Base-by-base conservation (phyloP, 2,329 filamentous ascomycete species). In the Aspergillus cejpii region DNA sequence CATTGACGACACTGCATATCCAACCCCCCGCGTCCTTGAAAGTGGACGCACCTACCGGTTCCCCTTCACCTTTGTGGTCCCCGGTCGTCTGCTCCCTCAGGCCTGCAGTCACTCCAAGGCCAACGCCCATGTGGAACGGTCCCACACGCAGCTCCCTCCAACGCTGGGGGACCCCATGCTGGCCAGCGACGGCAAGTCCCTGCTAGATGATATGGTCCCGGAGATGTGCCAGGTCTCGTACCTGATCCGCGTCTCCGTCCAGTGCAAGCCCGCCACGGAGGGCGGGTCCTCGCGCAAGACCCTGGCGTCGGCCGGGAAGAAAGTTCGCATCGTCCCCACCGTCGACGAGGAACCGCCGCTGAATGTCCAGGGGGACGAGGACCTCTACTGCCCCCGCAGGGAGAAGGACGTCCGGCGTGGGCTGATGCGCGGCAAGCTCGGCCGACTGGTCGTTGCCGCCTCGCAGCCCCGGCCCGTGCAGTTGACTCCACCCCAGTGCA, bases 61-160 rank as follows among this genome's bases (percentile, higher is more conserved):
- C 46, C 77, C 78, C 1, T 85, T 84, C 59, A 74, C 73, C 20
- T 85, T 85, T 56, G 78, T 79, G 44, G 71, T 85, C 1, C 81
- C 81, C 0, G 69, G 76, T 26, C 74, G 74, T 14, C 65, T 85
- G 3, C 72, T 85, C 0, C 79, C 79, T 5, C 74, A 74, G 49
- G 64, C 77, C 37, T 85, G 81, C 64, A 67, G 66, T 14, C 81
- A 84, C 62, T 54, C 59, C 29, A 69, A 73, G 14, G 67, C 67
- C 19, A 75, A 76, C 48, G 64, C 70, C 20, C 70, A 76, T 28
- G 67, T 84, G 42, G 71, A 74, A 43, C 67, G 74, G 17, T 73
- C 72, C 1, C 81, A 85, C 59, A 66, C 78, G 1, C 67, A 74
- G 53, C 69, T 83, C 0, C 81, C 81, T 1, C 81, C 81, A 2